Percentiles rank a stretch among this genome's conserved stretches.
These are phyloP conservation scores for Erythrophleum fordii DNA, from an alignment of 306 rosid genomes.

Conservation along the genomic window DNA sequence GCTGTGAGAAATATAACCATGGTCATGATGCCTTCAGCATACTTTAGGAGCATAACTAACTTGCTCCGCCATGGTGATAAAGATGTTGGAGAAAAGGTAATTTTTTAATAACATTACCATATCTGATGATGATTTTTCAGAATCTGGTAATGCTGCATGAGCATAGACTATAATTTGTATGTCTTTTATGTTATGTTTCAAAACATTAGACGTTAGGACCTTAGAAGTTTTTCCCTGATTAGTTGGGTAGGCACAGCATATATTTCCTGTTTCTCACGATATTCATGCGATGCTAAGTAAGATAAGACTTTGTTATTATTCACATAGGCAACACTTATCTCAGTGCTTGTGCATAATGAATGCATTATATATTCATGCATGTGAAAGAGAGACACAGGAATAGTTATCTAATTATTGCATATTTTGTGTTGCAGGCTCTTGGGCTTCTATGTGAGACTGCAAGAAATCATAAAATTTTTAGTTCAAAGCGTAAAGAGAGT, in stretches of 20 bases:
- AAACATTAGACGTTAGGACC: background rate
- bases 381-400: conserved; percentile 1
- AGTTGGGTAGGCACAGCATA: background rate
- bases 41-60: conserved; percentile 62
- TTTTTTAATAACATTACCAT: background rate
- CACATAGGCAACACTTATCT: background rate
- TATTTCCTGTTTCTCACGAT: background rate
- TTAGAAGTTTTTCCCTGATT: conserved; percentile 7
- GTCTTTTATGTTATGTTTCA: background rate
- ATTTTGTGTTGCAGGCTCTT: conserved; percentile 73
- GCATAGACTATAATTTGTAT: conserved; percentile 6
- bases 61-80: conserved; percentile 68
- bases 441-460: conserved; percentile 74
- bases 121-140: background rate
- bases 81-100: conserved; percentile 75
- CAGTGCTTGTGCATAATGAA: background rate
- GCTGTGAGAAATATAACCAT: conserved; percentile 57
- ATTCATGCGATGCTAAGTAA: background rate
- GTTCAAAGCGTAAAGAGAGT: conserved; percentile 49
- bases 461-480: conserved; percentile 46
- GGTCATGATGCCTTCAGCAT: conserved; percentile 67
- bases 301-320: background rate
- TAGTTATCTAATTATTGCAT: conserved; percentile 22
- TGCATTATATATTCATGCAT: background rate
- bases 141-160: conserved; percentile 8